A percentile compares a stretch with the other conserved stretches of the same genome.
Evolutionary conservation across 2,329 filamentous ascomycete species (phyloP).

Genomic region (Colletotrichum somersetense): DNA sequence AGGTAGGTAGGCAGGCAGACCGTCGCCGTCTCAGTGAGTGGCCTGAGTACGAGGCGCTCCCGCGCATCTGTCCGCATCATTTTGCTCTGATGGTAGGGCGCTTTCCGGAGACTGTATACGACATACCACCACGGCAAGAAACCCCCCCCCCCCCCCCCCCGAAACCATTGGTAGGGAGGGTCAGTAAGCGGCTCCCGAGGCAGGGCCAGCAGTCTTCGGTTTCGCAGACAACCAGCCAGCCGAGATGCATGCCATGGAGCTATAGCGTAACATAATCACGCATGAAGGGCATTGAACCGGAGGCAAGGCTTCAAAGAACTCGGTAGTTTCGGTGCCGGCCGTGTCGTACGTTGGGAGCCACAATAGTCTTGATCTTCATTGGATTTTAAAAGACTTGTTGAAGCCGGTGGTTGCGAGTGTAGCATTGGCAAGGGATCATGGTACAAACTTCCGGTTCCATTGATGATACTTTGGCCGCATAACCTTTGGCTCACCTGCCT

Average conservation of each 20-base stretch:
- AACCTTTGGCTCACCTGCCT: constrained; percentile 1
- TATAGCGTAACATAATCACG: background rate
- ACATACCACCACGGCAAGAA: too few relatives aligned
- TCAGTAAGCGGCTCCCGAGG: too few relatives aligned
- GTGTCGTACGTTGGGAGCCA: background rate
- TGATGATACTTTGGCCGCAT: constrained; percentile 10
- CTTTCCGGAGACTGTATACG: background rate
- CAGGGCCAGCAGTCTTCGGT: background rate
- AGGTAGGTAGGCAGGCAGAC: too few relatives aligned
- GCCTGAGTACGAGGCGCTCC: background rate
- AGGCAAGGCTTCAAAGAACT: background rate
- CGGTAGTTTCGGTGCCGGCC: background rate
- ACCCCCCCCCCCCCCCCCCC: too few relatives aligned
- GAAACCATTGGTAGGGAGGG: background rate
- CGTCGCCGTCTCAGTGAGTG: background rate
- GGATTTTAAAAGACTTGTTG: constrained; percentile 2
- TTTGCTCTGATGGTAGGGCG: background rate
- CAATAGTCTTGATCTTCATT: too few relatives aligned
- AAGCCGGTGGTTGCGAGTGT: constrained; percentile 3
- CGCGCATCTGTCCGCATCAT: background rate
- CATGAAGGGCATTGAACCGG: background rate
- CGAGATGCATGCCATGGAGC: background rate
- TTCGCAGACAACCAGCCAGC: background rate
- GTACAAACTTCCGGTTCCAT: constrained; percentile 23
- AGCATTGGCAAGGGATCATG: constrained; percentile 1